Conservation (phyloP, 768 basidiomycete genomes). For the Phaeotremella skinneri region DNA sequence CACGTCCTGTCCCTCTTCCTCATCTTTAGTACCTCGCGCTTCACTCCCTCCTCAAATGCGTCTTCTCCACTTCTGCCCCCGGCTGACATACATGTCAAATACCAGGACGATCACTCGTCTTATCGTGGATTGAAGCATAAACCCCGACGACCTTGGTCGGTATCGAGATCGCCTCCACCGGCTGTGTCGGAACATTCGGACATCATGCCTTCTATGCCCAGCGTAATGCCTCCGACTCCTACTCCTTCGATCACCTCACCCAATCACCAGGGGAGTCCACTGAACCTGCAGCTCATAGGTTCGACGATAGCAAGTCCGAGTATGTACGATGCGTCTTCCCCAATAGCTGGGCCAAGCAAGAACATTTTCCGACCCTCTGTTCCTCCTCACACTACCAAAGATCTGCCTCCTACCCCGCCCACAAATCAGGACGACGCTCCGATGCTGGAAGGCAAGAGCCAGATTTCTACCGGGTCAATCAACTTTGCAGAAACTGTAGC, state of each 20-base stretch:
- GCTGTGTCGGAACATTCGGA: not conserved
- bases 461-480: slow-evolving; percentile 2
- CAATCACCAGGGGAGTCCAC: slow-evolving; percentile 11
- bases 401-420: slow-evolving; percentile 23
- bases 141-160: not conserved
- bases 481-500: slow-evolving; percentile 25
- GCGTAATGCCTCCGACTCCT: slow-evolving; percentile 30
- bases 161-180: not conserved
- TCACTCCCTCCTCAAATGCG: not conserved
- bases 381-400: slow-evolving; percentile 5
- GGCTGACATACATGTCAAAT: slow-evolving; percentile 1
- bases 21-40: slow-evolving; percentile 4
- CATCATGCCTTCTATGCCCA: slow-evolving; percentile 18
- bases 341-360: slow-evolving; percentile 24
- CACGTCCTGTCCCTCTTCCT: slow-evolving; percentile 12
- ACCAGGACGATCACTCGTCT: not conserved
- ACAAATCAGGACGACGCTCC: slow-evolving; percentile 12
- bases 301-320: not conserved
- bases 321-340: slow-evolving; percentile 7
- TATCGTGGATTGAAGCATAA: not conserved
- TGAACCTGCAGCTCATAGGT: not conserved
- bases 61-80: not conserved
- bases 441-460: not conserved
- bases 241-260: slow-evolving; percentile 29
- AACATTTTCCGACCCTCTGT: slow-evolving; percentile 10